Conservation (phyloP, 305 asterid genomes). For the Galium porrigens region DNA sequence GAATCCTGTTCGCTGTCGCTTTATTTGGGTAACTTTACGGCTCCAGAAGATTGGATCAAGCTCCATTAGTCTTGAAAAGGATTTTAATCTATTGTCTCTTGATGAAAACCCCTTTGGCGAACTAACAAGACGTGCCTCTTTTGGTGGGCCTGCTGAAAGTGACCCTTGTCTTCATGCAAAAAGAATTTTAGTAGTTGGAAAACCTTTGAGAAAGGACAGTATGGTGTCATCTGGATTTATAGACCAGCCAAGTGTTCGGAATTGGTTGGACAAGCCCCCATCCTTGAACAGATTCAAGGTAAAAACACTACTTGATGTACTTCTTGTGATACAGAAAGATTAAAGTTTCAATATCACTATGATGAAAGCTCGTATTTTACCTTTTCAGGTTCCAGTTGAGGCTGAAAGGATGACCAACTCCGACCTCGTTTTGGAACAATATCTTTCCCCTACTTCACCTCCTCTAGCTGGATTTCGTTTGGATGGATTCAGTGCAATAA, state of each 20-base stretch:
- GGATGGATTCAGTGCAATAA: constrained; percentile 79
- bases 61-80: constrained; percentile 60
- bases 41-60: constrained; percentile 61
- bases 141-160: constrained; percentile 58
- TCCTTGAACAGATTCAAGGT: constrained; percentile 82
- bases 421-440: constrained; percentile 84
- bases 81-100: constrained; percentile 46
- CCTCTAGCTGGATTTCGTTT: constrained; percentile 84
- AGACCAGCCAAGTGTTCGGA: constrained; percentile 57
- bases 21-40: constrained; percentile 73
- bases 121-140: constrained; percentile 61
- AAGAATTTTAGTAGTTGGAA: constrained; percentile 64
- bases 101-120: constrained; percentile 84
- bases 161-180: constrained; percentile 90
- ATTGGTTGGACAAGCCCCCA: constrained; percentile 77
- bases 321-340: background rate
- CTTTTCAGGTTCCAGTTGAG: constrained; percentile 78
- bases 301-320: constrained; percentile 10
- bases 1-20: constrained; percentile 73
- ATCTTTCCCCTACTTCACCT: constrained; percentile 61
- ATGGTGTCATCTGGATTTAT: constrained; percentile 43
- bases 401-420: constrained; percentile 57
- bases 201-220: constrained; percentile 37
- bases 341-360: background rate
- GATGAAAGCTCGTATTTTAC: constrained; percentile 7